These are phyloP conservation scores for Pythium scleroteichum DNA, from an alignment of 352 stramenopile species.

Conservation along the genomic window DNA sequence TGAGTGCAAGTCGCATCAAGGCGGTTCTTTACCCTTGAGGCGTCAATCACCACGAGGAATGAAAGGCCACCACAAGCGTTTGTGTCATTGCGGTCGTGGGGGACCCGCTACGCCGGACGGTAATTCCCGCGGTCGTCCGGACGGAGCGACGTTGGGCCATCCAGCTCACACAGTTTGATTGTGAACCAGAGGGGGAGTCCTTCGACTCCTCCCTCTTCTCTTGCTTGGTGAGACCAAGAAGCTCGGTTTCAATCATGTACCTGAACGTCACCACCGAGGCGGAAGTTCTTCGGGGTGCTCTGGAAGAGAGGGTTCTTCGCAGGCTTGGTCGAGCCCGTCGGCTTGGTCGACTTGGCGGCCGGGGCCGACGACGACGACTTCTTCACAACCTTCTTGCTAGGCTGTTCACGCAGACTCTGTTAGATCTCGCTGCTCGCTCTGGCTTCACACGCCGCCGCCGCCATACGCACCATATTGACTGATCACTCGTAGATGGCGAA, in stretches of 20 bases:
- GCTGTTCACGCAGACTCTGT: constrained; percentile 27
- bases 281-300: constrained; percentile 92
- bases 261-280: constrained; percentile 96
- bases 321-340: constrained; percentile 52
- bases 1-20: constrained; percentile 7
- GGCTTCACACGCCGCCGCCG: no score
- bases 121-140: no score
- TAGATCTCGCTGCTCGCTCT: no score
- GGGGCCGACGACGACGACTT: constrained; percentile 63
- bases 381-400: constrained; percentile 86
- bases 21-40: constrained; percentile 80
- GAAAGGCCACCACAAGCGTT: constrained; percentile 84
- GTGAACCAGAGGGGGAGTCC: constrained; percentile 10
- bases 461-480: constrained; percentile 54
- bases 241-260: constrained; percentile 53
- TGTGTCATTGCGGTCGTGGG: constrained; percentile 92
- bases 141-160: constrained; percentile 3
- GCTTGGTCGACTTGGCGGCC: constrained; percentile 72
- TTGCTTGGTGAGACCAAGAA: constrained; percentile 1
- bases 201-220: neutral
- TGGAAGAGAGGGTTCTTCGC: constrained; percentile 96
- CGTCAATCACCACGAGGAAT: constrained; percentile 35
- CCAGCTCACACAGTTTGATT: constrained; percentile 29
- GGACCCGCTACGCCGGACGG: constrained; percentile 73
- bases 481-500: constrained; percentile 79